Evolutionary conservation across 495 filamentous ascomycete species (phyloP).

Genomic region (Mytilinidion resinicola): DNA sequence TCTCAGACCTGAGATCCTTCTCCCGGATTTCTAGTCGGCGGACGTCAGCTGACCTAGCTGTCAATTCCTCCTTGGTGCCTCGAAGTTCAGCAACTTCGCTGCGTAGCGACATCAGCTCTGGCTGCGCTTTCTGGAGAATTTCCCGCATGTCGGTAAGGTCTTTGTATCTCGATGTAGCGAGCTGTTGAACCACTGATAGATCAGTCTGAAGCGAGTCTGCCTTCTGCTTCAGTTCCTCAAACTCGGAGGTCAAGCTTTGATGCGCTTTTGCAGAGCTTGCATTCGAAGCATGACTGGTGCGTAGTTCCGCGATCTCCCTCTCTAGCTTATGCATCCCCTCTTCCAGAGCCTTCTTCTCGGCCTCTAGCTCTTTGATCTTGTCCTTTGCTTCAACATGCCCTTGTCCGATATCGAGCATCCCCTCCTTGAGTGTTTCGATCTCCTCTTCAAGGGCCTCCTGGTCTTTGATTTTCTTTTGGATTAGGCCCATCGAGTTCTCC

Average conservation of each 20-base stretch:
- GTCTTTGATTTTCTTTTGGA: slow-evolving; percentile 60
- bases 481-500: slow-evolving; percentile 58
- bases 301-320: slow-evolving; percentile 52
- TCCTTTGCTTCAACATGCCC: slow-evolving; percentile 81
- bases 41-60: slow-evolving; percentile 60
- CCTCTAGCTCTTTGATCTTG: slow-evolving; percentile 59
- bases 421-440: slow-evolving; percentile 75
- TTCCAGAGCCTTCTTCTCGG: slow-evolving; percentile 47
- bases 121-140: slow-evolving; percentile 74
- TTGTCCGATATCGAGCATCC: slow-evolving; percentile 65
- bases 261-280: slow-evolving; percentile 51
- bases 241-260: slow-evolving; percentile 59
- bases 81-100: slow-evolving; percentile 69
- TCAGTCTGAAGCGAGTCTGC: slow-evolving; percentile 70
- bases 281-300: slow-evolving; percentile 46
- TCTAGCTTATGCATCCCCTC: slow-evolving; percentile 41
- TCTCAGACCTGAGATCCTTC: slow-evolving; percentile 69
- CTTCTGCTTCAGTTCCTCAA: slow-evolving; percentile 67
- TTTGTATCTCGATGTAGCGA: slow-evolving; percentile 81
- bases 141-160: slow-evolving; percentile 74
- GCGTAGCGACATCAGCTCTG: slow-evolving; percentile 70
- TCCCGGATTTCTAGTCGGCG: slow-evolving; percentile 70
- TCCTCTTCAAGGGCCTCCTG: slow-evolving; percentile 81
- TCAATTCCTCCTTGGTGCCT: slow-evolving; percentile 63
- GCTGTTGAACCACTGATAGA: slow-evolving; percentile 74